These are phyloP conservation scores for Thalia dealbata DNA, from an alignment of 176 grass and related monocot species.

Conservation along the genomic window DNA sequence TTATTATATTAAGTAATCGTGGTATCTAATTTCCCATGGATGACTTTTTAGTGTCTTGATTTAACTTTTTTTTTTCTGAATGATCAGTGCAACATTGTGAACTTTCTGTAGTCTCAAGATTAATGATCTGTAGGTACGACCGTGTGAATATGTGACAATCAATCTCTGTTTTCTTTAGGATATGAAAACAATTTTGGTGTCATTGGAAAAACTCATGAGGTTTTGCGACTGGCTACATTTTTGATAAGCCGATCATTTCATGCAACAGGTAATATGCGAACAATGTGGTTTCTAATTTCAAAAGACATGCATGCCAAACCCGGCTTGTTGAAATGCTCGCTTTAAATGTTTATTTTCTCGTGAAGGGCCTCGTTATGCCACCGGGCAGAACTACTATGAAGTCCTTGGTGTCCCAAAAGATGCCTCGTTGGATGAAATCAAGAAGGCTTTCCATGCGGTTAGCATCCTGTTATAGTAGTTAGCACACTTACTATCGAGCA, in stretches of 20 bases:
- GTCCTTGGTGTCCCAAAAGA: slow-evolving; percentile 72
- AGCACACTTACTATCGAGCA: background rate
- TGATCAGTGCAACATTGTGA: background rate
- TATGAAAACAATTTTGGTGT: slow-evolving; percentile 13
- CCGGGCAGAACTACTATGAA: slow-evolving; percentile 67
- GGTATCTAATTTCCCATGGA: too few species aligned
- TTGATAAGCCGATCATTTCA: slow-evolving; percentile 46
- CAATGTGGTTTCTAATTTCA: background rate
- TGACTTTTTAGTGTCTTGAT: too few species aligned
- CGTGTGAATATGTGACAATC: background rate
- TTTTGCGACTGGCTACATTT: slow-evolving; percentile 27
- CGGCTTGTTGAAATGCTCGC: slow-evolving; percentile 4
- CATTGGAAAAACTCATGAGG: slow-evolving; percentile 25
- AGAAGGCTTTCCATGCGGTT: slow-evolving; percentile 87
- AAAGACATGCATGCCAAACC: background rate
- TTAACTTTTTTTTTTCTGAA: too few species aligned
- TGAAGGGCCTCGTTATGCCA: slow-evolving; percentile 36
- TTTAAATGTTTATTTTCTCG: slow-evolving; percentile 19
- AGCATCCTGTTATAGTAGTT: slow-evolving; percentile 28
- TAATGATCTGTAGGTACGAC: background rate
- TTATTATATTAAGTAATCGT: too few species aligned
- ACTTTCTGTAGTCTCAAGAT: background rate
- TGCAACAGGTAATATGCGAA: slow-evolving; percentile 58
- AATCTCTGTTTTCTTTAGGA: background rate
- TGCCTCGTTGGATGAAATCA: slow-evolving; percentile 73